Percentiles rank a stretch among this genome's conserved stretches.
These are phyloP conservation scores for Zygosaccharomyces sapae DNA, from an alignment of 1,139 yeast species.

Conservation along the genomic window DNA sequence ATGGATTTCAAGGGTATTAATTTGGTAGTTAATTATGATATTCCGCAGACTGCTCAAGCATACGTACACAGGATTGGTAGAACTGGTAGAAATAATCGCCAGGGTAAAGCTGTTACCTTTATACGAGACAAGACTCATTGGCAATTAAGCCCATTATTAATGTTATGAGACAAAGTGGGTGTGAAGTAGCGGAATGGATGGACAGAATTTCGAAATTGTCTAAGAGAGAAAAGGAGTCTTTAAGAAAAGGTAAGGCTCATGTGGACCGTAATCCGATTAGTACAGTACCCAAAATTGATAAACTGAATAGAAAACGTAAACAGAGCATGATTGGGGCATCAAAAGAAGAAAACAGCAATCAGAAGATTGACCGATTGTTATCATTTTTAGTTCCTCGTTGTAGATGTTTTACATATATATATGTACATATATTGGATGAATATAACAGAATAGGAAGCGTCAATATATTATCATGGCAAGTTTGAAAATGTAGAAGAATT, in stretches of 20 bases:
- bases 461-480: conserved; percentile 4
- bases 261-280: conserved; percentile 63
- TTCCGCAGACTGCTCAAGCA: conserved; percentile 89
- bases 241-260: conserved; percentile 50
- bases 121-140: conserved; percentile 80
- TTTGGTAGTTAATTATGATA: conserved; percentile 91
- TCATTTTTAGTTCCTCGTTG: conserved; percentile 3
- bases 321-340: conserved; percentile 77
- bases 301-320: conserved; percentile 58
- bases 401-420: conserved; percentile 13
- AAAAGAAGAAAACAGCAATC: conserved; percentile 47
- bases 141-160: conserved; percentile 81
- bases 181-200: conserved; percentile 78
- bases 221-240: conserved; percentile 58
- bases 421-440: conserved; percentile 13
- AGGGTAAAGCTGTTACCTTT: conserved; percentile 84
- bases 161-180: conserved; percentile 92
- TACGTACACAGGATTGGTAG: conserved; percentile 98
- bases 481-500: neutral
- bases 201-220: conserved; percentile 64
- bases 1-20: conserved; percentile 96
- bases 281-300: conserved; percentile 74
- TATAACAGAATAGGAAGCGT: conserved; percentile 15
- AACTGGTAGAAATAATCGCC: conserved; percentile 92
- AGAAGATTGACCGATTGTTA: neutral